Conservation (phyloP, 768 basidiomycete species). For the Boletus huronensis region DNA sequence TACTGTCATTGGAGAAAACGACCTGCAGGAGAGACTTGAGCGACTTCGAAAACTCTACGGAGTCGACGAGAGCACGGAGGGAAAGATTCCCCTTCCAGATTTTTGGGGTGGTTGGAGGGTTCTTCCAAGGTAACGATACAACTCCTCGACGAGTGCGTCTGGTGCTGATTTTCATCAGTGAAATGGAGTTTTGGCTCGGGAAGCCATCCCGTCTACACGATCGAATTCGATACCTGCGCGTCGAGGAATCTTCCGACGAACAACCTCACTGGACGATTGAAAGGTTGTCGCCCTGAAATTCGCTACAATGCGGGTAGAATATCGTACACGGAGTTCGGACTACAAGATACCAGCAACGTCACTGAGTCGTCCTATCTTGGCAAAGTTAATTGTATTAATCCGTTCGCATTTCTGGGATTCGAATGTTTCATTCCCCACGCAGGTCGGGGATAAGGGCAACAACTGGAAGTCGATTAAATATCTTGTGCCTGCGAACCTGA, state of each 20-base stretch:
- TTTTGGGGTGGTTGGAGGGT: conserved; percentile 98
- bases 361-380: not conserved
- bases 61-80: conserved; percentile 36
- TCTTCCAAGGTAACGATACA: conserved; percentile 65
- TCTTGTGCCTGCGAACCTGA: not conserved
- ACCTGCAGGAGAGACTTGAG: conserved; percentile 59
- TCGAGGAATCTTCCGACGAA: conserved; percentile 44
- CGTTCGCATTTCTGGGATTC: not conserved
- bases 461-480: not conserved
- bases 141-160: not conserved
- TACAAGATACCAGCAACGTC: conserved; percentile 14
- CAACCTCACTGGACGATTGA: conserved; percentile 72
- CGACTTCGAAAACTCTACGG: conserved; percentile 57
- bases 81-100: conserved; percentile 70
- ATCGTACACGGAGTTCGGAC: not conserved
- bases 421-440: not conserved
- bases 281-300: conserved; percentile 64
- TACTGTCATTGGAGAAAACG: conserved; percentile 67
- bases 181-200: conserved; percentile 97
- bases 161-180: conserved; percentile 45
- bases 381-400: not conserved
- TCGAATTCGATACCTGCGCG: conserved; percentile 73
- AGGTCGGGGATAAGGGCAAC: conserved; percentile 1
- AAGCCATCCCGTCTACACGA: conserved; percentile 94
- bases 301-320: not conserved